These are phyloP conservation scores for Haematococcus lacustris DNA, from an alignment of 139 green algal species.

Conservation along the genomic window DNA sequence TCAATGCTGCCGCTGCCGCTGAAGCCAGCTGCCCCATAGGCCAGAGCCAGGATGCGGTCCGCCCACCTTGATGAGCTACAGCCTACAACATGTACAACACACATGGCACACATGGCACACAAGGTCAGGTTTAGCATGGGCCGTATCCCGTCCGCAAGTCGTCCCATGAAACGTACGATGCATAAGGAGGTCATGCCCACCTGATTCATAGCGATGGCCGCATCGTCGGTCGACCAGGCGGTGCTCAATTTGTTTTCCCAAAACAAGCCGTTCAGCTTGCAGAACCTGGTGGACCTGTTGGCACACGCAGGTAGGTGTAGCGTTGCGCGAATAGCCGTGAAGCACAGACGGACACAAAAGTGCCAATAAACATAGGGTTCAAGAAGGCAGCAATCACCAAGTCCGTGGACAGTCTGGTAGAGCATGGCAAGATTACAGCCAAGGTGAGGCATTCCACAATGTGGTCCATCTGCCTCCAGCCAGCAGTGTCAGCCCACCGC, in stretches of 20 bases:
- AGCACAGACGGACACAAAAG: background rate
- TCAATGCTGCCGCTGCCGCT: no score
- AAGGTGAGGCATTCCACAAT: background rate
- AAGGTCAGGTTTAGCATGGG: no score
- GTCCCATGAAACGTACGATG: no score
- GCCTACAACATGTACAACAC: no score
- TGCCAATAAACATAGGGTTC: background rate
- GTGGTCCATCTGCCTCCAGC: background rate
- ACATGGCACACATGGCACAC: no score
- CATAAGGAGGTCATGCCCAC: no score
- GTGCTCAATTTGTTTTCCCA: background rate
- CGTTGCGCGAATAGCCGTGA: background rate
- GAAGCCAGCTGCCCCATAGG: no score
- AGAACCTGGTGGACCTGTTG: background rate
- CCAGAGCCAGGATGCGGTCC: no score
- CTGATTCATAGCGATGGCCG: no score
- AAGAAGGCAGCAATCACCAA: conserved; percentile 1
- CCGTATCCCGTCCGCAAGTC: no score
- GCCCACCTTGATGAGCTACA: no score
- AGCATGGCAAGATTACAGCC: background rate
- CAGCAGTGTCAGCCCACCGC: background rate
- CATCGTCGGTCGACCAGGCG: background rate
- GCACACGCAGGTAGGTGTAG: background rate
- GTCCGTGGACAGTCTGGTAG: background rate
- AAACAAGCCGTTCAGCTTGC: conserved; percentile 2